Evolutionary conservation across 1,139 yeast species (phyloP).

Genomic region (Nematodospora anomalae): DNA sequence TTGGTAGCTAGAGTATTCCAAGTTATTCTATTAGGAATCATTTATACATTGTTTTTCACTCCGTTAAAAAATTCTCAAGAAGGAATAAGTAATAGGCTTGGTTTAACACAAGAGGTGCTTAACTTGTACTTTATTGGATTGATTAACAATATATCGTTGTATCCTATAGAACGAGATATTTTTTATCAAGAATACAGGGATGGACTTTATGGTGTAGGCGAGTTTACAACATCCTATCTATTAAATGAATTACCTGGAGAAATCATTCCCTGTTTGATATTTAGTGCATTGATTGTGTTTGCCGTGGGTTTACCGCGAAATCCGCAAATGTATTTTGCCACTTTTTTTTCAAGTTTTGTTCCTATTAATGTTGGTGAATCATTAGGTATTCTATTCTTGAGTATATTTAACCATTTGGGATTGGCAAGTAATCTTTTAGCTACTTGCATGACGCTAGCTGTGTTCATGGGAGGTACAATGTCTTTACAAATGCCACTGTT

Average conservation of each 20-base stretch:
- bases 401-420: constrained; percentile 66
- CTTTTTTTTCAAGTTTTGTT: constrained; percentile 50
- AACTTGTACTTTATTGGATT: constrained; percentile 72
- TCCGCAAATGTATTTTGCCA: constrained; percentile 58
- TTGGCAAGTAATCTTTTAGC: constrained; percentile 68
- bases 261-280: constrained; percentile 51
- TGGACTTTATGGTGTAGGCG: constrained; percentile 58
- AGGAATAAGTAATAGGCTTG: constrained; percentile 61
- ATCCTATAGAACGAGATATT: constrained; percentile 65
- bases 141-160: constrained; percentile 66
- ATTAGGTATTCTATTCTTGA: constrained; percentile 67
- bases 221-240: constrained; percentile 61
- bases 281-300: constrained; percentile 57
- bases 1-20: constrained; percentile 61
- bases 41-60: constrained; percentile 64
- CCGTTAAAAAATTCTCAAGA: constrained; percentile 56
- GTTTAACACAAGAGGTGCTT: constrained; percentile 64
- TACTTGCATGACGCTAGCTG: constrained; percentile 58
- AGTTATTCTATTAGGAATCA: constrained; percentile 58
- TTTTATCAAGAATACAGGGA: constrained; percentile 74
- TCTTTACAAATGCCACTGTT: constrained; percentile 65
- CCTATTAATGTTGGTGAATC: constrained; percentile 73
- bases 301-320: constrained; percentile 66
- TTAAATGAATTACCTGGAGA: constrained; percentile 69
- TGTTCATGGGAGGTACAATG: constrained; percentile 76